phyloP scores from a whole-genome alignment of 1,284 basidiomycete species.

The Papiliotrema laurentii region DNA sequence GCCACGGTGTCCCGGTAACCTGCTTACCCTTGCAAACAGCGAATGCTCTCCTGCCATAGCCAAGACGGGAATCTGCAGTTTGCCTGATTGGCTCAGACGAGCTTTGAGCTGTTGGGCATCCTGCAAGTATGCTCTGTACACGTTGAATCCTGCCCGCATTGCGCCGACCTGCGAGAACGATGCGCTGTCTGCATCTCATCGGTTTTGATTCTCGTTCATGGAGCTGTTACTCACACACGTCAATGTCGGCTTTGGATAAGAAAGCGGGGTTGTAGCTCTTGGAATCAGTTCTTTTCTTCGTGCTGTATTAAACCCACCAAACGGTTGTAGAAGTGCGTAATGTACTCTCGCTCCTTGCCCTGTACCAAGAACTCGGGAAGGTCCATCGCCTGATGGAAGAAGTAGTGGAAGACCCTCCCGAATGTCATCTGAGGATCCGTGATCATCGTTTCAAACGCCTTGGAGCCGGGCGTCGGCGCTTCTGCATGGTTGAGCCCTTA shows the following conservation, averaged over 20 bases:
- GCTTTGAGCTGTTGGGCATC: constrained; percentile 15
- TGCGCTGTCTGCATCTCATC: constrained; percentile 13
- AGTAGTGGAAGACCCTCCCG: constrained; percentile 23
- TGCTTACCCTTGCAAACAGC: constrained; percentile 12
- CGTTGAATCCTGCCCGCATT: constrained; percentile 23
- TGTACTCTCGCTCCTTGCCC: constrained; percentile 17
- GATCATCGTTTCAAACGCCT: constrained; percentile 14
- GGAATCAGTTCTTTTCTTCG: too few relatives aligned
- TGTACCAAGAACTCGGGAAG: constrained; percentile 22
- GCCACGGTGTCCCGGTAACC: too few relatives aligned
- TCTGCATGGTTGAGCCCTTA: too few relatives aligned
- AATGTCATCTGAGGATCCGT: constrained; percentile 1
- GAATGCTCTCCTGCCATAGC: constrained; percentile 17
- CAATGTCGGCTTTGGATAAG: constrained; percentile 22
- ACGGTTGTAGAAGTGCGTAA: neutral
- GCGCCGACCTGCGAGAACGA: constrained; percentile 16
- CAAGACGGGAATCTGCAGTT: constrained; percentile 13
- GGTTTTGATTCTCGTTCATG: constrained; percentile 11
- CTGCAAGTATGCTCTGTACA: constrained; percentile 21
- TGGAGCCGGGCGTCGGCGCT: constrained; percentile 25
- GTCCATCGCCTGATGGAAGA: constrained; percentile 24
- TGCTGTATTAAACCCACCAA: neutral
- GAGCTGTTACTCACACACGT: constrained; percentile 16
- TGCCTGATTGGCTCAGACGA: constrained; percentile 10
- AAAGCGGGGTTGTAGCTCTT: constrained; percentile 6